Conservation (phyloP, 176 grass and related monocot species). For the Canna indica region DNA sequence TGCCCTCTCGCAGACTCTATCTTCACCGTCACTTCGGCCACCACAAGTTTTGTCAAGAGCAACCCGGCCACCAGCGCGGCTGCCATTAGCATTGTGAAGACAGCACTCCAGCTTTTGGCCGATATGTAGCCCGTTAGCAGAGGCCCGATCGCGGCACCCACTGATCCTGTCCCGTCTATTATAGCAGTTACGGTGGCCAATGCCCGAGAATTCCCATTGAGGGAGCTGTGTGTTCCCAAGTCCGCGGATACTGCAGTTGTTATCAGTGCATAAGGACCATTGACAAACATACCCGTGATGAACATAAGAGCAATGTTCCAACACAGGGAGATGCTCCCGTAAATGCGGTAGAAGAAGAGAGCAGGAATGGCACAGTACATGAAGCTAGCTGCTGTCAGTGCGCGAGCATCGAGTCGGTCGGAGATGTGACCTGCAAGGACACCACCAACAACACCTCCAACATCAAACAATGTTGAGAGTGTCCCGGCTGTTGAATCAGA, state of each 20-base stretch:
- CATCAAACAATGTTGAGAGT: conserved; percentile 9
- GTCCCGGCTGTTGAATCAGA: conserved; percentile 12
- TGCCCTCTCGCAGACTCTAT: not conserved
- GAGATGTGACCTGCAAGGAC: conserved; percentile 13
- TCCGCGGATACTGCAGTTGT: conserved; percentile 11
- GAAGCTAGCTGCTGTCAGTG: conserved; percentile 3
- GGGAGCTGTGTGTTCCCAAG: conserved; percentile 11
- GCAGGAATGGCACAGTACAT: conserved; percentile 17
- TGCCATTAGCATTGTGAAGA: conserved; percentile 11
- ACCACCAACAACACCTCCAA: conserved; percentile 7
- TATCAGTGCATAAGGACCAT: conserved; percentile 12
- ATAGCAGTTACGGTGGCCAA: conserved; percentile 12
- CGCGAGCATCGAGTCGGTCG: conserved; percentile 7
- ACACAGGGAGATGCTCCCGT: conserved; percentile 5
- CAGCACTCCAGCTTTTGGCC: conserved; percentile 1
- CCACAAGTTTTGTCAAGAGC: conserved; percentile 7
- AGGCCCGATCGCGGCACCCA: conserved; percentile 8
- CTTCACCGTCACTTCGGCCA: conserved; percentile 3
- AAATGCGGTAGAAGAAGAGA: conserved; percentile 8
- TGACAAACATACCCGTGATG: conserved; percentile 10
- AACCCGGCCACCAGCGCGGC: conserved; percentile 1
- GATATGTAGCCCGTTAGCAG: conserved; percentile 13
- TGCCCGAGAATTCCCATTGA: not conserved
- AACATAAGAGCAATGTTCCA: conserved; percentile 14
- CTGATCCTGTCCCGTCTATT: conserved; percentile 11